Conservation (phyloP, 192 early-diverging fungal genomes). For the Physocladia obscura region DNA sequence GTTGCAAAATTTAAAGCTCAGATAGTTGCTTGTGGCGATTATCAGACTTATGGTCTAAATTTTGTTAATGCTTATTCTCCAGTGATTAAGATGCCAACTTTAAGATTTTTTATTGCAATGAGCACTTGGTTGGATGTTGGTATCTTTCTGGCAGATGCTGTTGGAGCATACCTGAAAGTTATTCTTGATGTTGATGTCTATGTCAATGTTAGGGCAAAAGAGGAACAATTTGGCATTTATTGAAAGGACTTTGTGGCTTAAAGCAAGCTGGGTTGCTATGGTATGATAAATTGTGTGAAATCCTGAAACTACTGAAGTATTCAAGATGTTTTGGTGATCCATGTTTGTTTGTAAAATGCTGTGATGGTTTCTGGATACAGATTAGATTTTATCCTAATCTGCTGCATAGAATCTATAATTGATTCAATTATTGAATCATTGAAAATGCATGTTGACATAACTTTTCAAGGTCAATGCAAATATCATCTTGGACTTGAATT, state of each 20-base stretch:
- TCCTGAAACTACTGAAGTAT: neutral
- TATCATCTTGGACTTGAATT: neutral
- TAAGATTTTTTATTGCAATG: neutral
- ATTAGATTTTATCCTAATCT: neutral
- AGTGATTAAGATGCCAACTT: constrained; percentile 4
- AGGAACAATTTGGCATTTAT: neutral
- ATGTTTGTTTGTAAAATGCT: neutral
- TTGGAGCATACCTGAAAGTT: constrained; percentile 1
- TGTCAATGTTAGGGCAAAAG: neutral
- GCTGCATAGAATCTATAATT: neutral
- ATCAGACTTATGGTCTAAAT: neutral
- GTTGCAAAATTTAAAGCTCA: neutral
- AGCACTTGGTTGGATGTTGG: neutral
- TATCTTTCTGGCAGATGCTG: neutral
- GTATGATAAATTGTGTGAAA: neutral
- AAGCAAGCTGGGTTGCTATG: constrained; percentile 10
- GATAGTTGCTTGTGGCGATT: neutral
- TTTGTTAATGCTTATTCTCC: neutral
- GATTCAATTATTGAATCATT: neutral
- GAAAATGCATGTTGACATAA: neutral
- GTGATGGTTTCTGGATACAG: neutral
- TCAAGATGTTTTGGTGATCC: neutral
- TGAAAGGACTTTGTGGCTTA: constrained; percentile 4
- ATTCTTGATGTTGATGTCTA: constrained; percentile 5
- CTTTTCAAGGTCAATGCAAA: neutral